Conservation (phyloP, 306 rosid genomes). For the Rosa rugosa region DNA sequence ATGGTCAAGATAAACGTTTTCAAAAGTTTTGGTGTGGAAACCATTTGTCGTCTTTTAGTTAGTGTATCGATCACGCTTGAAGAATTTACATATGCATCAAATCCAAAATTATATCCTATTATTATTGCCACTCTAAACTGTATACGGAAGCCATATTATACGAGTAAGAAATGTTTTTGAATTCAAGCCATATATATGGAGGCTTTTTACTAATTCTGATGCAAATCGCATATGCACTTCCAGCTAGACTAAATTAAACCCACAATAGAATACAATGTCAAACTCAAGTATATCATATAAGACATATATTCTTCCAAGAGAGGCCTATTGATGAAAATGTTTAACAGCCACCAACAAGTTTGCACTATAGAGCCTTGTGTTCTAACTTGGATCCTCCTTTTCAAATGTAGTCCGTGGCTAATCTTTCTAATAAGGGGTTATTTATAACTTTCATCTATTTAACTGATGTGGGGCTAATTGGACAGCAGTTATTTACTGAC, state of each 20-base stretch:
- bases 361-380: background rate
- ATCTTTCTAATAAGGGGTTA: background rate
- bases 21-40: background rate
- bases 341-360: background rate
- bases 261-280: background rate
- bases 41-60: background rate
- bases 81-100: background rate
- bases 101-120: background rate
- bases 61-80: background rate
- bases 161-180: background rate
- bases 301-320: background rate
- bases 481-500: conserved; percentile 25
- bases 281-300: background rate
- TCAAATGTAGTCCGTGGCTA: background rate
- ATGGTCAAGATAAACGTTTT: background rate
- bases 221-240: background rate
- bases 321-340: background rate
- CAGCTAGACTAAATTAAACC: background rate
- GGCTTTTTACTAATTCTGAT: background rate
- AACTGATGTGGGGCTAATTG: conserved; percentile 13
- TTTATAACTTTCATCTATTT: background rate
- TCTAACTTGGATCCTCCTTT: background rate
- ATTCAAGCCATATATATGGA: background rate
- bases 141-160: background rate
- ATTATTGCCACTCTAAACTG: background rate